These are phyloP conservation scores for Suillus subalutaceus DNA, from an alignment of 768 basidiomycete genomes.

Conservation along the genomic window DNA sequence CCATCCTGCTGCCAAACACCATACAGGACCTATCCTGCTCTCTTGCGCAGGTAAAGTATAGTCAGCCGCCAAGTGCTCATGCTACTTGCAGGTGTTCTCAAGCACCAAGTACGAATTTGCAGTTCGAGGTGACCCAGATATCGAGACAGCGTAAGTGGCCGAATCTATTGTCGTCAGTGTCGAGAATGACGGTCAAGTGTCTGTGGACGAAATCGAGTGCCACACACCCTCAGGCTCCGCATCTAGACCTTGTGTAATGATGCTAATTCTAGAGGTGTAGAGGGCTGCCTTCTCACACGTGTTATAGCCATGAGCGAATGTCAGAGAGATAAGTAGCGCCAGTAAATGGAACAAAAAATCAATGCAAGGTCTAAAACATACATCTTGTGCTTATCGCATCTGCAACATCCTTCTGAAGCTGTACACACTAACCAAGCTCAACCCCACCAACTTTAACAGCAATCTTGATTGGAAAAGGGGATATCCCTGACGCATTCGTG, in stretches of 20 bases:
- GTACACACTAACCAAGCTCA: conserved; percentile 48
- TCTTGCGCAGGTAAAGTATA: conserved; percentile 21
- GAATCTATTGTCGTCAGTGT: background rate
- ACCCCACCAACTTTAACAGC: conserved; percentile 66
- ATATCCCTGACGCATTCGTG: conserved; percentile 74
- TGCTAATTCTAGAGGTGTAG: background rate
- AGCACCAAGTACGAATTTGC: conserved; percentile 33
- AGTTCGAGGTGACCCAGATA: conserved; percentile 17
- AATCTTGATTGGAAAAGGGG: conserved; percentile 80
- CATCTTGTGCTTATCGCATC: background rate
- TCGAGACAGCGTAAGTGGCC: conserved; percentile 20
- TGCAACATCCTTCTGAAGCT: background rate
- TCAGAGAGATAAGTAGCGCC: background rate
- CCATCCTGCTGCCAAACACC: no score
- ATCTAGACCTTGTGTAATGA: background rate
- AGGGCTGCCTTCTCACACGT: background rate
- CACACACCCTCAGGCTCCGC: background rate
- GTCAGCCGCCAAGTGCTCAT: conserved; percentile 47
- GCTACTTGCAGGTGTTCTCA: conserved; percentile 60
- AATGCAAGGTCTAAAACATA: background rate
- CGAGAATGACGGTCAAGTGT: no score
- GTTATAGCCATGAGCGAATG: background rate
- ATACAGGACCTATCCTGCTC: no score
- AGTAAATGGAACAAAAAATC: background rate
- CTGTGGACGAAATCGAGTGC: background rate